phyloP scores from a whole-genome alignment of 2,329 filamentous ascomycete species.

The Fusarium pilosicola region DNA sequence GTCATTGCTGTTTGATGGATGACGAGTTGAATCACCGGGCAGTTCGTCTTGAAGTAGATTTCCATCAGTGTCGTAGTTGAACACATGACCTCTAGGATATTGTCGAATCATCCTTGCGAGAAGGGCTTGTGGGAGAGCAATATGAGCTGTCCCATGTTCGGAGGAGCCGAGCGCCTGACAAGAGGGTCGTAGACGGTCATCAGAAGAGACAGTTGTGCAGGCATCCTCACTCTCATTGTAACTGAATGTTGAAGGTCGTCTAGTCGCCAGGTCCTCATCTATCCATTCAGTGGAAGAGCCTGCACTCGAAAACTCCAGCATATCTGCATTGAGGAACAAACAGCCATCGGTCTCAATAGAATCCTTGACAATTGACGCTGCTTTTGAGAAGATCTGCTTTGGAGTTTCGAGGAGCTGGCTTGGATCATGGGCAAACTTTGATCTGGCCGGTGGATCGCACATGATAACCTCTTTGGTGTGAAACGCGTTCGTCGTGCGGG shows the following conservation, averaged over 20 bases:
- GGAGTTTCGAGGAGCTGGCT: neutral
- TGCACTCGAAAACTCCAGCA: conserved; percentile 37
- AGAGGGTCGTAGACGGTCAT: conserved; percentile 8
- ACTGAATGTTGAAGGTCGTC: conserved; percentile 19
- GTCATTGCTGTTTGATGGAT: neutral
- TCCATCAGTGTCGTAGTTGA: conserved; percentile 55
- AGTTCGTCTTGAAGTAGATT: conserved; percentile 47
- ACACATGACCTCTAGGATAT: conserved; percentile 59
- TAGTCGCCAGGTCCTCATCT: conserved; percentile 5
- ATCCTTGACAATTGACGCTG: conserved; percentile 55
- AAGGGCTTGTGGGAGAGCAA: conserved; percentile 51
- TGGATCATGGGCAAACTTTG: neutral
- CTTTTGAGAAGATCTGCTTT: conserved; percentile 52
- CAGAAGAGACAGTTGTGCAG: conserved; percentile 16
- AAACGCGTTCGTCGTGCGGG: neutral
- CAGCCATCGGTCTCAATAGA: conserved; percentile 54
- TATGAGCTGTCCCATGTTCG: conserved; percentile 1
- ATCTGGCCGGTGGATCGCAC: neutral
- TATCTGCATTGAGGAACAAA: conserved; percentile 48
- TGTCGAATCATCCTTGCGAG: conserved; percentile 54
- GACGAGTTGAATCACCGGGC: conserved; percentile 32
- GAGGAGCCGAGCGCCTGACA: conserved; percentile 27
- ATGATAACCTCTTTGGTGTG: neutral
- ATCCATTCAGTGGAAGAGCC: conserved; percentile 14
- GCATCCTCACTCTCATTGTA: conserved; percentile 16